Base-by-base conservation (phyloP, 2,329 filamentous ascomycete species). In the Trichoderma sp. region DNA sequence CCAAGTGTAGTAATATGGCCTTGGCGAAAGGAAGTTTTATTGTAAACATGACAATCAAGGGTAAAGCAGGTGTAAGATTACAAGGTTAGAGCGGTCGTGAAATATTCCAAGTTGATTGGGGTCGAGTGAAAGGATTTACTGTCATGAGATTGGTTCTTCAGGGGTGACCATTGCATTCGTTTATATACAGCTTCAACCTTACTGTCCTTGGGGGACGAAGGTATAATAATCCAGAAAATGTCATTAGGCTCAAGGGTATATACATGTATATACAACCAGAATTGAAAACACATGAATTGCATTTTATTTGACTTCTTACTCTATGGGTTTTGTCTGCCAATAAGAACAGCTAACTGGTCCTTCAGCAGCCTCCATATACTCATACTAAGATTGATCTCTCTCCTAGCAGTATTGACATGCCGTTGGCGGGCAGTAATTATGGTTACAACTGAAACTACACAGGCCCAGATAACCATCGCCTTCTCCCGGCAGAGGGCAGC, bases 371-470 rank as follows among this genome's bases (percentile, higher is more conserved):
- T 21, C 21, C 21, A 12, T 8, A n/a, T n/a, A 11, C 45, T 21
- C 9, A 21, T 50, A 21, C 45, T 50, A 0, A n/a, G 12, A 6
- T 8, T 29, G 7, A 4, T 29, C 9, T 9, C 16, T 6, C 16
- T 18, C 35, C 56, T 56, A 75, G 68, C 77, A 78, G 27, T 41
- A 75, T 33, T 75, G 73, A 72, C 82, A 83, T 8, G 82, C 82
- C 82, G 60, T 76, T 16, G 75, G 38, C 0, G 86, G 86, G 71
- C 86, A 88, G 16, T 69, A 69, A 7, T 18, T 18, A 78, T 87
- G 85, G 75, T 83, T 84, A 60, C 87, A 88, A n/a, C 84, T 82
- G 77, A 84, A 88, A 74, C 83, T 86, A 76, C 87, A 88, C 24
- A 88, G 82, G 0, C 86, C 86, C 64, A 83, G 77, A 76, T 88